Conservation (phyloP, 2,329 filamentous ascomycete species). For the Allantophomopsis lycopodina region DNA sequence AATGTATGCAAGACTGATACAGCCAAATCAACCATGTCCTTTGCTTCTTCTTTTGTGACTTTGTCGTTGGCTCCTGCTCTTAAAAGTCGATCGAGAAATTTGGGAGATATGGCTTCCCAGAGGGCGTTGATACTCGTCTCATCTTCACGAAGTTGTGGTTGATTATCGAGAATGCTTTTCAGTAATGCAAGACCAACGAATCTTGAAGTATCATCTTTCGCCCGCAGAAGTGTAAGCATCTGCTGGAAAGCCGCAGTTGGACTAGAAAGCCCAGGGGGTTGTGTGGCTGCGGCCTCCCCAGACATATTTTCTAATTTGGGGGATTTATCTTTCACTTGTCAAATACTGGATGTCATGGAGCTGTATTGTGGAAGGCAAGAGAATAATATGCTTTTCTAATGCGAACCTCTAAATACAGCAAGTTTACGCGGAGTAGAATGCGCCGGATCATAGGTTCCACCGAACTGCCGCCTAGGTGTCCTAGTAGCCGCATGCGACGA, state of each 20-base stretch:
- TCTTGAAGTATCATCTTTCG: constrained; percentile 52
- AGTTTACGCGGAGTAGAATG: background rate
- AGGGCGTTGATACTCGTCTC: constrained; percentile 29
- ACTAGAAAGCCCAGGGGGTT: constrained; percentile 2
- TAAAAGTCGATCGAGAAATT: constrained; percentile 50
- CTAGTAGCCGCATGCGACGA: no score
- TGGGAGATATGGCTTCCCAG: constrained; percentile 46
- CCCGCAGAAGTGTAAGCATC: constrained; percentile 38
- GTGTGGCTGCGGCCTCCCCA: no score
- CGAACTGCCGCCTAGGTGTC: background rate
- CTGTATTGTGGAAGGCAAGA: background rate
- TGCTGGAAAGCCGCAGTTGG: constrained; percentile 24
- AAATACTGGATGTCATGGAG: no score
- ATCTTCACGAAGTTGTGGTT: constrained; percentile 34
- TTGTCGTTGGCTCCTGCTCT: constrained; percentile 31
- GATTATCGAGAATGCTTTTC: constrained; percentile 51
- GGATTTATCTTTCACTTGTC: no score
- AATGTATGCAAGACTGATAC: constrained; percentile 52
- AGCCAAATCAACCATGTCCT: constrained; percentile 48
- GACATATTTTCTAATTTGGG: no score
- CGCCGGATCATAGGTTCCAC: background rate
- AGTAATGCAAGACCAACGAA: constrained; percentile 56
- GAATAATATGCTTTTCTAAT: background rate
- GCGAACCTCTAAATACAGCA: background rate
- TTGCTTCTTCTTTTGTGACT: constrained; percentile 27